Base-by-base conservation (phyloP, 192 early-diverging fungal species). In the Gonapodya sp. region DNA sequence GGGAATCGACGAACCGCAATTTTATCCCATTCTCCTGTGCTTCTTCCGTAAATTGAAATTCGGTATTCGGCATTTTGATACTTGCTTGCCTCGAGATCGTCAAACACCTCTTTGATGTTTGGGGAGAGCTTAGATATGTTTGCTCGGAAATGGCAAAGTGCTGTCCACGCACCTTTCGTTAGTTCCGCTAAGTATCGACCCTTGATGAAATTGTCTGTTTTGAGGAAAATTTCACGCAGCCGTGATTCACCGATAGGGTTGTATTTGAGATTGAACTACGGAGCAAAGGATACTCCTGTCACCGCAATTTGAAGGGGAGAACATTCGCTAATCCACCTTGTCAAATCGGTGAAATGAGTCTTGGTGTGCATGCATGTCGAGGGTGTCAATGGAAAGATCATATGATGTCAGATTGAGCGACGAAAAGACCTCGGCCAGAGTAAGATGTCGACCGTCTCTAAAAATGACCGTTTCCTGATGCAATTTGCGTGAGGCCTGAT, bases 321-420 rank as follows among this genome's bases (percentile, higher is more conserved):
- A n/a, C n/a, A n/a, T n/a, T n/a, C n/a, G n/a, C n/a, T n/a, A n/a
- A 64, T 24, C 8, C 8, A 64, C 46, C 46, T 97, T 96, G 87
- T 96, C 96, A 80, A 98, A 96, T 36, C 95, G 88, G 87, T 98
- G 95, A 88, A 96, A 98, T 0, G 95, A 94, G 86, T 95, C 95
- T 79, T 96, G 95, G 88, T 98, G 95, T 0, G 95, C 94, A 84
- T 98, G 96, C 95, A 97, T 97, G 83, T 98, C 96, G 80, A 98
- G 86, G 0, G 95, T 98, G 85, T 98, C 96, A 81, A 97, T 96
- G 31, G 89, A 93, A 32, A 98, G 87, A 82, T 98, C 95, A 85
- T 98, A 98, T 0, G 96, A 95, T 0, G 95, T 96, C 77, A 98
- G 83, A 24, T 94, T 91, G 84, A 98, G 88, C 88, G 91, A 93